A percentile compares a stretch with the other conserved stretches of the same genome.
Evolutionary conservation across 2,329 filamentous ascomycete genomes (phyloP).

Genomic region (Ampelomyces quisqualis): DNA sequence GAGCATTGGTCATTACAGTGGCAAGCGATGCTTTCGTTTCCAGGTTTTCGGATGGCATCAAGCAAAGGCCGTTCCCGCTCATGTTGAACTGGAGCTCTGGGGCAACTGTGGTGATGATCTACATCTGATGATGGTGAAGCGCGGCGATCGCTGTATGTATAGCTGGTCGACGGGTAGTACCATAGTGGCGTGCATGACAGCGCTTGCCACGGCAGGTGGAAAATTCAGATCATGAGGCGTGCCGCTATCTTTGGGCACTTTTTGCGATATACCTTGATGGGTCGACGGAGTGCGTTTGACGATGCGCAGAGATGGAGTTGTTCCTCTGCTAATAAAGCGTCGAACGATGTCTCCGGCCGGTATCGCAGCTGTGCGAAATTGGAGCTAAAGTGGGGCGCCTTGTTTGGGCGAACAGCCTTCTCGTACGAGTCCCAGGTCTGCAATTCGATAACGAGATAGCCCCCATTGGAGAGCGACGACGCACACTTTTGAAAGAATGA

Average conservation of each 20-base stretch:
- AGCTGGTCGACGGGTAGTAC: too few species aligned
- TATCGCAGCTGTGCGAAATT: slow-evolving; percentile 28
- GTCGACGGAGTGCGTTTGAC: slow-evolving; percentile 34
- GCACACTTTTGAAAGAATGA: slow-evolving; percentile 39
- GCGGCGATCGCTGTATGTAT: not conserved
- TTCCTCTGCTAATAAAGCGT: slow-evolving; percentile 28
- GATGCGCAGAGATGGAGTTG: slow-evolving; percentile 30
- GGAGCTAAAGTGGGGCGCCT: slow-evolving; percentile 36
- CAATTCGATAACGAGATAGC: slow-evolving; percentile 38
- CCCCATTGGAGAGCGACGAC: slow-evolving; percentile 29
- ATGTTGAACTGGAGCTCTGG: not conserved
- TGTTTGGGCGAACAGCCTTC: slow-evolving; percentile 36
- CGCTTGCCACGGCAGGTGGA: too few species aligned
- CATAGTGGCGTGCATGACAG: too few species aligned
- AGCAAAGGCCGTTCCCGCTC: too few species aligned
- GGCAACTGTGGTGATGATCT: not conserved
- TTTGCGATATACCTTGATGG: slow-evolving; percentile 40
- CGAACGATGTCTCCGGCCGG: slow-evolving; percentile 41
- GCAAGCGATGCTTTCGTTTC: slow-evolving; percentile 6
- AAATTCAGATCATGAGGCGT: too few species aligned
- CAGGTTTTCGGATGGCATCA: slow-evolving; percentile 5
- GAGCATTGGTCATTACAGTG: slow-evolving; percentile 2
- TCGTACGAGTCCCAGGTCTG: slow-evolving; percentile 43
- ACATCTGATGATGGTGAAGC: not conserved
- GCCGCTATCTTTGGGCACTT: slow-evolving; percentile 4